Conservation (phyloP, 1,284 basidiomycete species). For the Ustilago cynodontis region DNA sequence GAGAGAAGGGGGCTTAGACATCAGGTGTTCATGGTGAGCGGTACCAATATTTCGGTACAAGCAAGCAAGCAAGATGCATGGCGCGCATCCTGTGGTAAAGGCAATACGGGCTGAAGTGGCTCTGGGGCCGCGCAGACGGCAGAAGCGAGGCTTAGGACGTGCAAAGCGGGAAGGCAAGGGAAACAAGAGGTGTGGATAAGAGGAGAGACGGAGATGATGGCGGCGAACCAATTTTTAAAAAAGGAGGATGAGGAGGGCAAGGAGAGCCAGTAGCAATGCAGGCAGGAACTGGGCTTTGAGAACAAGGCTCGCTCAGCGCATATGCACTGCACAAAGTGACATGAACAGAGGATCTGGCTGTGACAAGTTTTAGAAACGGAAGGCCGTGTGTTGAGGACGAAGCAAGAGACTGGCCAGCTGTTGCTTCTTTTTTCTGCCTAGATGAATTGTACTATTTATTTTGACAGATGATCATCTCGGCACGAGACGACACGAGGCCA, state of each 20-base stretch:
- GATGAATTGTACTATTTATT: background rate
- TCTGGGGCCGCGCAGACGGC: background rate
- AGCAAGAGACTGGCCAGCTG: background rate
- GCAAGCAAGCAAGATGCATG: constrained; percentile 5
- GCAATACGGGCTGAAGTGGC: constrained; percentile 4
- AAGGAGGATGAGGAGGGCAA: background rate
- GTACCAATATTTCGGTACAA: constrained; percentile 35
- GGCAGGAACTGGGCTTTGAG: constrained; percentile 4
- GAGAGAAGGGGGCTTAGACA: constrained; percentile 10
- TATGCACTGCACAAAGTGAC: background rate
- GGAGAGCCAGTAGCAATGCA: background rate
- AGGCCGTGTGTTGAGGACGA: background rate
- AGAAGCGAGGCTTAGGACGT: constrained; percentile 3
- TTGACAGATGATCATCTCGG: constrained; percentile 11
- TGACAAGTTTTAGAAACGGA: background rate
- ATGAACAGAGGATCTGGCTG: background rate
- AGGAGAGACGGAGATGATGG: constrained; percentile 15
- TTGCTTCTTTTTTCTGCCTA: too few relatives aligned
- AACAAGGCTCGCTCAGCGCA: background rate
- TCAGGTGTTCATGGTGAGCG: constrained; percentile 24
- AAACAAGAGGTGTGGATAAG: background rate
- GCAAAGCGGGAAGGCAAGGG: background rate
- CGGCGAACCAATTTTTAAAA: constrained; percentile 19
- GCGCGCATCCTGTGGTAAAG: background rate
- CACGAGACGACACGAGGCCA: background rate